Evolutionary conservation across 306 rosid species (phyloP).

Genomic region (Psophocarpus tetragonolobus): DNA sequence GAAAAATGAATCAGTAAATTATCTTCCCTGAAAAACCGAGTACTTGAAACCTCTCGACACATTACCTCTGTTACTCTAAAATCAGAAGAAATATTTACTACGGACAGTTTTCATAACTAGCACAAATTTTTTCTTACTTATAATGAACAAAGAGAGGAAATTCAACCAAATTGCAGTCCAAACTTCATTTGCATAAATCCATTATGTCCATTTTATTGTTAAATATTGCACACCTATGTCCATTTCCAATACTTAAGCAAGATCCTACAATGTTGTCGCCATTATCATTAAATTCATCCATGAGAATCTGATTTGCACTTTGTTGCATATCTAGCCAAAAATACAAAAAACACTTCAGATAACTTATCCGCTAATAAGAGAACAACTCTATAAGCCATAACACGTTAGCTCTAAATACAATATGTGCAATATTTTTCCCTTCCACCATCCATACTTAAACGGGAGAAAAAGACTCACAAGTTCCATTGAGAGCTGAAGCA

Average conservation of each 20-base stretch:
- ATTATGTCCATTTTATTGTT: not conserved
- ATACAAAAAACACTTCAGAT: not conserved
- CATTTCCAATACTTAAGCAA: constrained; percentile 4
- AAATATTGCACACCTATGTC: not conserved
- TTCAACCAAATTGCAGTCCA: not conserved
- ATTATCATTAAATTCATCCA: not conserved
- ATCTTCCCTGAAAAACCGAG: not conserved
- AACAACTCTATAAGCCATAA: not conserved
- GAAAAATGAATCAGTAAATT: not conserved
- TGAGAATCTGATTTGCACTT: constrained; percentile 19
- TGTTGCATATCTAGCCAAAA: not conserved
- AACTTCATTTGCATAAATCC: not conserved
- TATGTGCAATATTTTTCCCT: constrained; percentile 3
- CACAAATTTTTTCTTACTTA: not conserved
- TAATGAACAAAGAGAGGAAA: not conserved
- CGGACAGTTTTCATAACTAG: not conserved
- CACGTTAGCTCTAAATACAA: not conserved
- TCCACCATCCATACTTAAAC: constrained; percentile 3
- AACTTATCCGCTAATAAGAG: not conserved
- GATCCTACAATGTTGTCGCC: not conserved
- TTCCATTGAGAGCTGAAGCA: not conserved
- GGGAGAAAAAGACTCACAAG: not conserved
- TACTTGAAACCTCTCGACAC: not conserved
- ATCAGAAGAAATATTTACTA: constrained; percentile 8
- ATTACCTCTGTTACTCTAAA: not conserved